These are phyloP conservation scores for Eucalyptus marginata DNA, from an alignment of 345 rosid genomes.

Conservation along the genomic window DNA sequence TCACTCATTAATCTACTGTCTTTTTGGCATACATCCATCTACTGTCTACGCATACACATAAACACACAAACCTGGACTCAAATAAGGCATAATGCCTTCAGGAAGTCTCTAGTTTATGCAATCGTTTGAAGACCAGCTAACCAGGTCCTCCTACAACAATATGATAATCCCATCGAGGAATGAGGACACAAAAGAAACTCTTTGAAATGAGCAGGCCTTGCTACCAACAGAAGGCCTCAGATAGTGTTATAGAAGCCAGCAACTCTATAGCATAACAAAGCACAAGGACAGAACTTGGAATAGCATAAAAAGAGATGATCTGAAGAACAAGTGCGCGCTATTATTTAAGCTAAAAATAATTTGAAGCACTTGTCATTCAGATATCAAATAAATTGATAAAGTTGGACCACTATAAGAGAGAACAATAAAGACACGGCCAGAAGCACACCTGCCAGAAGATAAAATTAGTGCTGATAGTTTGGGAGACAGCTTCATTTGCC, in stretches of 20 bases:
- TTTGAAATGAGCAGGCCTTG: neutral
- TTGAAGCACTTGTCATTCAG: neutral
- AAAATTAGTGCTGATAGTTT: constrained; percentile 77
- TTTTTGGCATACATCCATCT: neutral
- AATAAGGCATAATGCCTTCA: neutral
- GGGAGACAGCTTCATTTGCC: constrained; percentile 95
- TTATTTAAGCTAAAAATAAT: neutral
- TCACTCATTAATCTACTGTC: neutral
- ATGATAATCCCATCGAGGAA: neutral
- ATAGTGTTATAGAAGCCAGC: neutral
- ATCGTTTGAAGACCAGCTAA: neutral
- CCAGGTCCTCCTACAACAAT: neutral
- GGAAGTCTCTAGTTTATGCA: neutral
- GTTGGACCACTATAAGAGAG: neutral
- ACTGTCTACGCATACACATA: neutral
- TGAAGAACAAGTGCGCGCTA: neutral
- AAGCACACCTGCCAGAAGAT: constrained; percentile 91
- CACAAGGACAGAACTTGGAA: neutral
- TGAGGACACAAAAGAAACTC: neutral
- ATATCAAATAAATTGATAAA: neutral
- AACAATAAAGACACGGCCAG: neutral
- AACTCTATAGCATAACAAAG: neutral
- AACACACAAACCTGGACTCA: neutral
- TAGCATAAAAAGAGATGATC: neutral
- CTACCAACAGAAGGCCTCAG: neutral